phyloP scores from a whole-genome alignment of 306 rosid species.

The Canavalia ensiformis region DNA sequence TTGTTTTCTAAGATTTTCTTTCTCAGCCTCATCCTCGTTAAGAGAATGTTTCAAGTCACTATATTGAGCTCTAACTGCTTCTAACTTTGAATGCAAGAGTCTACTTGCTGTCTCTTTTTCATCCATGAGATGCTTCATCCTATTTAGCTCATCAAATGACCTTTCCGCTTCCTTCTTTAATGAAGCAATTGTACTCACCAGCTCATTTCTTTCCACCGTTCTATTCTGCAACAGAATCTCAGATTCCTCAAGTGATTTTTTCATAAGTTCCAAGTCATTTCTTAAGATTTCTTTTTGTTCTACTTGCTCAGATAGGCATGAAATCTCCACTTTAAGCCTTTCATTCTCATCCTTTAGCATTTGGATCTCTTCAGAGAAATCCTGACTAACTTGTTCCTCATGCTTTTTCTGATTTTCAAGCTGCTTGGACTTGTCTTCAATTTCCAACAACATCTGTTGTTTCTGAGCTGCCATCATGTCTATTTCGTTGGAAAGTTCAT shows the following conservation, averaged over 20 bases:
- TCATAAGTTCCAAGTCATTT: slow-evolving; percentile 66
- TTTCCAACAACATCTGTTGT: slow-evolving; percentile 66
- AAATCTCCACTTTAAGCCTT: slow-evolving; percentile 68
- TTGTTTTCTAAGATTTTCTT: slow-evolving; percentile 71
- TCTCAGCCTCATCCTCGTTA: slow-evolving; percentile 76
- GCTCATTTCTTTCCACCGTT: slow-evolving; percentile 68
- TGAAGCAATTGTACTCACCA: slow-evolving; percentile 61
- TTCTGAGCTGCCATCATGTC: slow-evolving; percentile 60
- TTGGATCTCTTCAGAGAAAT: slow-evolving; percentile 61
- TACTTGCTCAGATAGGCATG: slow-evolving; percentile 54
- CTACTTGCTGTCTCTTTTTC: slow-evolving; percentile 62
- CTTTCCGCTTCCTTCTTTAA: slow-evolving; percentile 73
- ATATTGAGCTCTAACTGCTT: slow-evolving; percentile 66
- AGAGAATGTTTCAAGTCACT: slow-evolving; percentile 64
- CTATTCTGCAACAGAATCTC: slow-evolving; percentile 56
- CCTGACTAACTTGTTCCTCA: slow-evolving; percentile 55
- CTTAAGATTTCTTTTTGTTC: slow-evolving; percentile 58
- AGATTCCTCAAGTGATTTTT: slow-evolving; percentile 64
- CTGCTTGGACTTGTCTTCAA: slow-evolving; percentile 65
- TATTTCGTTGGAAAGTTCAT: slow-evolving; percentile 62
- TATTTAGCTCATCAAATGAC: slow-evolving; percentile 64
- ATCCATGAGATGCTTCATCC: slow-evolving; percentile 59
- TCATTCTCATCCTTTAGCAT: slow-evolving; percentile 66
- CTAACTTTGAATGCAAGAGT: slow-evolving; percentile 66
- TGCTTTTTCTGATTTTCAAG: slow-evolving; percentile 65